Conservation (phyloP, 2,329 filamentous ascomycete genomes). For the Colletotrichum plurivorum region DNA sequence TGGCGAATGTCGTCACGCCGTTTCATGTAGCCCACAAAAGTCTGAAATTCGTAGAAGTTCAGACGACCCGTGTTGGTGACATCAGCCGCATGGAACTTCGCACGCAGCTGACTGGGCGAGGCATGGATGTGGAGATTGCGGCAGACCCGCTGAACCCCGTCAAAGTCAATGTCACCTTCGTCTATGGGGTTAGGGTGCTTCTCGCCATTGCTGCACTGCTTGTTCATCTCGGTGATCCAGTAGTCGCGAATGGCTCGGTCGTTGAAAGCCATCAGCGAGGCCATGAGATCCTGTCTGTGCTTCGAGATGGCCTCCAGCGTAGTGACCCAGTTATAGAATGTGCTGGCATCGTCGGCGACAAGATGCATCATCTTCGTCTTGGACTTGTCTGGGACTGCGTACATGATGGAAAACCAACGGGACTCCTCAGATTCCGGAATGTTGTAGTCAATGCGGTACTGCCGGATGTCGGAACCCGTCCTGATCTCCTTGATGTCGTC, state of each 20-base stretch:
- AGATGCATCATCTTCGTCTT: slow-evolving; percentile 92
- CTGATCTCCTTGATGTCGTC: slow-evolving; percentile 96
- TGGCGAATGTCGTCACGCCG: slow-evolving; percentile 84
- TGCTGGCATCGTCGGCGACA: slow-evolving; percentile 80
- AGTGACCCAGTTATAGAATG: slow-evolving; percentile 84
- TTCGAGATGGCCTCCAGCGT: slow-evolving; percentile 88
- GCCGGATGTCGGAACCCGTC: slow-evolving; percentile 84
- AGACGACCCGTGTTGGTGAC: slow-evolving; percentile 74
- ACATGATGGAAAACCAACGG: slow-evolving; percentile 92
- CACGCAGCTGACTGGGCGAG: slow-evolving; percentile 79
- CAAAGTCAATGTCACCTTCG: slow-evolving; percentile 81
- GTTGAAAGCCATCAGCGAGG: slow-evolving; percentile 87
- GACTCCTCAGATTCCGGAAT: slow-evolving; percentile 76
- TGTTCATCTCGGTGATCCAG: slow-evolving; percentile 88
- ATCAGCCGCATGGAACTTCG: slow-evolving; percentile 82
- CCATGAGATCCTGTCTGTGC: slow-evolving; percentile 91
- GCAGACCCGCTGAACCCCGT: slow-evolving; percentile 86
- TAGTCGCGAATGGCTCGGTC: slow-evolving; percentile 86
- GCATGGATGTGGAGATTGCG: slow-evolving; percentile 93
- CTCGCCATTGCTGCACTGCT: slow-evolving; percentile 67
- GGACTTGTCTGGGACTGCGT: slow-evolving; percentile 82
- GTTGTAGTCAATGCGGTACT: slow-evolving; percentile 88
- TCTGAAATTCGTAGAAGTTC: slow-evolving; percentile 84
- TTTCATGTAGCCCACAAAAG: slow-evolving; percentile 87
- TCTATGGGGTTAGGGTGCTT: slow-evolving; percentile 63